phyloP scores from a whole-genome alignment of 2,329 filamentous ascomycete species.

The Neocatenulostroma microsporum region DNA sequence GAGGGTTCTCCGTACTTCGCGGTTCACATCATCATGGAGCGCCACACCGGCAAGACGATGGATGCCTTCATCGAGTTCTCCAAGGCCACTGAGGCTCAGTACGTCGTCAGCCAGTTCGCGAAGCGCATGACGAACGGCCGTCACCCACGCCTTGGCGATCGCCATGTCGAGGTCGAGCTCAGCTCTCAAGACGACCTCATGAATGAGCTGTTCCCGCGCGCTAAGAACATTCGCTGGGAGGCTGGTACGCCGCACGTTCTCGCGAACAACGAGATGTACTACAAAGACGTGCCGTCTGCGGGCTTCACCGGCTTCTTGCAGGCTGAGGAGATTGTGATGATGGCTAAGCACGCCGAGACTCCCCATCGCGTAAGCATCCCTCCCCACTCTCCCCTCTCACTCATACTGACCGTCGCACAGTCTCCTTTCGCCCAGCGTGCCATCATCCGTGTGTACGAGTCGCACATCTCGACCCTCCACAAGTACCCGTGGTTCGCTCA shows the following conservation, averaged over 20 bases:
- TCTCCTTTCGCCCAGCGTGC: conserved; percentile 44
- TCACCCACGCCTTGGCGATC: conserved; percentile 40
- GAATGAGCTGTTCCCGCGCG: conserved; percentile 44
- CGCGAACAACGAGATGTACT: conserved; percentile 36
- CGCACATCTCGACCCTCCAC: conserved; percentile 44
- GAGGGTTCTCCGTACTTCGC: conserved; percentile 33
- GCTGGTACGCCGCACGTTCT: conserved; percentile 29
- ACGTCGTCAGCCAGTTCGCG: conserved; percentile 32
- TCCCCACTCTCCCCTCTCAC: background rate
- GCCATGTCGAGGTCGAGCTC: conserved; percentile 40
- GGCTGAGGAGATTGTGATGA: conserved; percentile 41
- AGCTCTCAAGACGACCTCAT: conserved; percentile 44
- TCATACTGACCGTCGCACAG: conserved; percentile 22
- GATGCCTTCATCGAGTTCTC: conserved; percentile 46
- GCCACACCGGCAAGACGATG: conserved; percentile 50
- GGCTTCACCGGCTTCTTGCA: conserved; percentile 48
- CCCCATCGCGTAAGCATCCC: conserved; percentile 45
- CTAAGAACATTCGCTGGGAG: conserved; percentile 44
- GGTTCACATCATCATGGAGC: conserved; percentile 53
- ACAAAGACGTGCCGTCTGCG: conserved; percentile 38
- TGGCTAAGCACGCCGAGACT: conserved; percentile 42
- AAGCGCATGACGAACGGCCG: conserved; percentile 30
- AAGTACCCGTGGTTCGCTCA: conserved; percentile 48
- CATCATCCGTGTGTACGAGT: conserved; percentile 47
- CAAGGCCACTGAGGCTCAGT: conserved; percentile 31